Evolutionary conservation across 345 rosid species (phyloP).

Genomic region (Acer yangbiense): DNA sequence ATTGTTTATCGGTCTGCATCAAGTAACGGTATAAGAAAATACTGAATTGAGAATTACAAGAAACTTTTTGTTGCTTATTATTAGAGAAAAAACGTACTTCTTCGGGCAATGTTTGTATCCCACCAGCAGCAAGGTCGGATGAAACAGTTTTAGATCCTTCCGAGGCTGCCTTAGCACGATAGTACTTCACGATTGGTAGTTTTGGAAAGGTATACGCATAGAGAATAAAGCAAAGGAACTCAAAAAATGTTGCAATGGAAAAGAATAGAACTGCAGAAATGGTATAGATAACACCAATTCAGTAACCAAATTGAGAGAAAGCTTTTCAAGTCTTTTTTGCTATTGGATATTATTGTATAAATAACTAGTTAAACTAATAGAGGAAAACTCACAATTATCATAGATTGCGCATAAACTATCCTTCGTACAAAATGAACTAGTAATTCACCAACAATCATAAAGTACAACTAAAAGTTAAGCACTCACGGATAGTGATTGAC

Average conservation of each 20-base stretch:
- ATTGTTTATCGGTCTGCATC: constrained; percentile 32
- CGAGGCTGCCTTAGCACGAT: constrained; percentile 77
- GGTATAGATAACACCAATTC: not conserved
- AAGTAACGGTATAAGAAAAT: not conserved
- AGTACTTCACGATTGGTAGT: constrained; percentile 78
- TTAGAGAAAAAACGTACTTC: constrained; percentile 22
- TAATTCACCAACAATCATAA: not conserved
- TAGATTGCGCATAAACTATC: not conserved
- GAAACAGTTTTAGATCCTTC: constrained; percentile 86
- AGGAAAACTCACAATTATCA: not conserved
- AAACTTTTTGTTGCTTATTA: not conserved
- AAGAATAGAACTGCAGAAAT: constrained; percentile 58
- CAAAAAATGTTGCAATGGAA: constrained; percentile 55
- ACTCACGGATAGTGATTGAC: not conserved
- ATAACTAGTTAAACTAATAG: not conserved
- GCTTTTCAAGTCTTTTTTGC: not conserved
- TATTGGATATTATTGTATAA: not conserved
- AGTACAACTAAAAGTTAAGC: constrained; percentile 7
- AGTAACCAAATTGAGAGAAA: constrained; percentile 3
- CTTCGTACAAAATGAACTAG: not conserved
- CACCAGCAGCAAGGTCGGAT: constrained; percentile 82
- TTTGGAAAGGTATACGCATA: constrained; percentile 63
- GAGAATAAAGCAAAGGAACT: constrained; percentile 65
- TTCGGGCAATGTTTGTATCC: constrained; percentile 40
- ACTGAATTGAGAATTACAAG: not conserved